Evolutionary conservation across 306 rosid species (phyloP).

Genomic region (Dalbergia cochinchinensis): DNA sequence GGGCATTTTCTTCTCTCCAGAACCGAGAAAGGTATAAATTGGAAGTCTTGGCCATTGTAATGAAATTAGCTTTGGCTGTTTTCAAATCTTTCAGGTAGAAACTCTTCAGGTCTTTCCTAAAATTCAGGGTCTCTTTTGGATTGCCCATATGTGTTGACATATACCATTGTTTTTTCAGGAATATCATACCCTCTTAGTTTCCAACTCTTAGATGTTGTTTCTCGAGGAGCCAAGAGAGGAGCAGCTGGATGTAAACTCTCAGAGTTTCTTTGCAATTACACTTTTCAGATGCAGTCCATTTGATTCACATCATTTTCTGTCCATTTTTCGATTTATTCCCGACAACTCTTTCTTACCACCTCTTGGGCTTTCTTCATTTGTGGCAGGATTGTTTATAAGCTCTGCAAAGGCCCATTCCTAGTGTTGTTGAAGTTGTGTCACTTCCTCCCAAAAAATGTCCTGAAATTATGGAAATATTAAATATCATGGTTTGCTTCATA

Average conservation of each 20-base stretch:
- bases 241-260: neutral
- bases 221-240: neutral
- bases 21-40: neutral
- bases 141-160: neutral
- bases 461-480: neutral
- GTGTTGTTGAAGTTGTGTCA: neutral
- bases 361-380: neutral
- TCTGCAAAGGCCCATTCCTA: neutral
- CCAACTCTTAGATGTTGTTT: neutral
- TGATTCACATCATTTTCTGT: neutral
- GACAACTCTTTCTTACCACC: neutral
- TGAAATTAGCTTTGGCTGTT: neutral
- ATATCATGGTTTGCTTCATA: neutral
- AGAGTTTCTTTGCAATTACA: slow-evolving; percentile 14
- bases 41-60: neutral
- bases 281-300: neutral
- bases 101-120: neutral
- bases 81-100: slow-evolving; percentile 17
- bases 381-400: neutral
- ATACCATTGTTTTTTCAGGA: neutral
- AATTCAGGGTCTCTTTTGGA: neutral
- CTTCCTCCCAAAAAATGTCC: slow-evolving; percentile 12
- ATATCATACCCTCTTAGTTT: neutral
- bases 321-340: neutral
- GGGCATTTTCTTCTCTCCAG: slow-evolving; percentile 6